Base-by-base conservation (phyloP, 2,329 filamentous ascomycete genomes). In the Epichloe sylvatica region DNA sequence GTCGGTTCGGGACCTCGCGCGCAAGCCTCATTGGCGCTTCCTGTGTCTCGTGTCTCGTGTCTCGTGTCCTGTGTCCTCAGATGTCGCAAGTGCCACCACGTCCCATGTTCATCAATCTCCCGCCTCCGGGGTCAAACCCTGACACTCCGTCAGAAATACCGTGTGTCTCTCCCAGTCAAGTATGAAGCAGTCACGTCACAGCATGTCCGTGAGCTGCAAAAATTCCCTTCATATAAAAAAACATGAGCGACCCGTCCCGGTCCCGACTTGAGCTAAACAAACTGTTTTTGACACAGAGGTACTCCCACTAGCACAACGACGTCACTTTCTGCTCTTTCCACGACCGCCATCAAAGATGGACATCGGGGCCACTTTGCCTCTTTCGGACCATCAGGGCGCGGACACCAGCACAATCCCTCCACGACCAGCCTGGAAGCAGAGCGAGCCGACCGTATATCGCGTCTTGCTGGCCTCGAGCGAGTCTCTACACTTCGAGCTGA, bases 261-360 rank as follows among this genome's bases (percentile, higher is more conserved):
- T 7, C 15, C 33, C 43, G 7, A 5, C 35, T n/a, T 19, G 2
- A 23, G n/a, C 40, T 49, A 15, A 19, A 44, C 34, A 9, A 40
- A 46, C 51, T 46, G 11, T 56, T 49, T 49, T 49, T 3, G 21
- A 17, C 17, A 19, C 17, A 52, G 51, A 48, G 90, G 91, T 60
- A 97, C 91, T 3, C 91, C 91, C 3, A 96, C 92, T 56, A 94
- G 88, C 57, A 84, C 86, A 39, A 94, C 87, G 3, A 96, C 90
- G 12, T 94, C 89, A 47, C 83, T 97, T 60, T 95, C 88, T 25
- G 83, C 89, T 39, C 77, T 97, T 45, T 94, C 88, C 15, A 96
- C 91, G 17, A 92, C 88, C 12, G 91, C 91, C 47, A 95, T 95
- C 74, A 95, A 96, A 68, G 91, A 97, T 64, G 91, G 91, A 58